These are phyloP conservation scores for Monosporascus sp. DNA, from an alignment of 2,329 filamentous ascomycete species.

Conservation along the genomic window DNA sequence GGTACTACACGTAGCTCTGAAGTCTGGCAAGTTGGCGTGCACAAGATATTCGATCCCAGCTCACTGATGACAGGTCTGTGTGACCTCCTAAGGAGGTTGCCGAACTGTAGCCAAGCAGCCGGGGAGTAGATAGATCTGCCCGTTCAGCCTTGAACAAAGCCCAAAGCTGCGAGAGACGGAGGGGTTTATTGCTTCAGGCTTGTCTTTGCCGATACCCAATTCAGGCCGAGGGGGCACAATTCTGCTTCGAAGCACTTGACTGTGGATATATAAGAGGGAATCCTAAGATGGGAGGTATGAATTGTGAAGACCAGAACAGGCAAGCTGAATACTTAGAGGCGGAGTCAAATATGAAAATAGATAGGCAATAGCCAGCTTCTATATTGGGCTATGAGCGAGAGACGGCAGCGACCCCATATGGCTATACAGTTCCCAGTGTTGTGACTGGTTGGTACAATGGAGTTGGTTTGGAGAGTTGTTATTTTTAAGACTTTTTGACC, in stretches of 20 bases:
- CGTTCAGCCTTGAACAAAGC: neutral
- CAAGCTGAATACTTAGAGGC: neutral
- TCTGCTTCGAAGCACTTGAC: neutral
- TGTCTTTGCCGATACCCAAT: slow-evolving; percentile 2
- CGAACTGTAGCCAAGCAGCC: neutral
- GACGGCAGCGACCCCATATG: neutral
- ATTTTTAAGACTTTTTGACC: neutral
- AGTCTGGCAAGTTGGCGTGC: neutral
- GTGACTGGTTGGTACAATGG: neutral
- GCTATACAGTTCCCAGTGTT: neutral
- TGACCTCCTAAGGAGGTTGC: neutral
- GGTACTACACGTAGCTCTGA: neutral
- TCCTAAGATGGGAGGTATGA: neutral
- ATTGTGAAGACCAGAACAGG: neutral
- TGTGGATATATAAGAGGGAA: neutral
- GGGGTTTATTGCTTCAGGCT: slow-evolving; percentile 1
- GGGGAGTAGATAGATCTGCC: neutral
- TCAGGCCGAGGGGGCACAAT: neutral
- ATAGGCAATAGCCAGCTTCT: neutral
- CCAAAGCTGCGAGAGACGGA: neutral
- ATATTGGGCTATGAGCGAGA: neutral
- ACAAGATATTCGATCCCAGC: neutral
- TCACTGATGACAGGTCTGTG: neutral
- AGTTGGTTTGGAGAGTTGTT: neutral
- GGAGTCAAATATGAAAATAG: neutral